phyloP scores from a whole-genome alignment of 2,329 filamentous ascomycete species.

The Zymoseptoria passerinii region DNA sequence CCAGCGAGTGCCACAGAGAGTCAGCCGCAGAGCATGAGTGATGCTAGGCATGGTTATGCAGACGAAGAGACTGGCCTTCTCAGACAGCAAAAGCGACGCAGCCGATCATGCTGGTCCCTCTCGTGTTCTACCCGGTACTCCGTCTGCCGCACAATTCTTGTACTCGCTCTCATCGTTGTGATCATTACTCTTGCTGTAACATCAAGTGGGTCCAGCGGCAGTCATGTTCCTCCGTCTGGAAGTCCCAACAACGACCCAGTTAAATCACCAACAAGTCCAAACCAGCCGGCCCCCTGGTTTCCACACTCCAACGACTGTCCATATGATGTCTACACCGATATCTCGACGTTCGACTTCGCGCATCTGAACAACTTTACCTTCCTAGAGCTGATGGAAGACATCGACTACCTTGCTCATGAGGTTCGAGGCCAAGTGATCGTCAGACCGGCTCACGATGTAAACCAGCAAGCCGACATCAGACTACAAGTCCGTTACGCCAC shows the following conservation, averaged over 20 bases:
- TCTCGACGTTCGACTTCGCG: constrained; percentile 9
- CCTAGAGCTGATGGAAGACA: constrained; percentile 21
- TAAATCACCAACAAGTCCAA: not conserved
- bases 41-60: not conserved
- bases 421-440: constrained; percentile 35
- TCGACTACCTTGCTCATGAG: constrained; percentile 12
- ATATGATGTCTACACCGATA: constrained; percentile 10
- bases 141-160: constrained; percentile 10
- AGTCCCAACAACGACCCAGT: not conserved
- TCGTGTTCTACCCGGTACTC: constrained; percentile 5
- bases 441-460: constrained; percentile 23
- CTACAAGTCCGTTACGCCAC: constrained; percentile 32
- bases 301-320: constrained; percentile 7
- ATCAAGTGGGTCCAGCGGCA: not conserved
- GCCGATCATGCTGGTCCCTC: not conserved
- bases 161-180: constrained; percentile 1
- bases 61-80: constrained; percentile 15
- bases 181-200: constrained; percentile 2
- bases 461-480: constrained; percentile 31
- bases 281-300: constrained; percentile 1
- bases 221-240: not conserved
- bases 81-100: not conserved
- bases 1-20: not conserved
- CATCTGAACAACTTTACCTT: constrained; percentile 18
- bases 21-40: constrained; percentile 15